phyloP scores from a whole-genome alignment of 2,329 filamentous ascomycete species.

The Arachnopeziza araneosa region DNA sequence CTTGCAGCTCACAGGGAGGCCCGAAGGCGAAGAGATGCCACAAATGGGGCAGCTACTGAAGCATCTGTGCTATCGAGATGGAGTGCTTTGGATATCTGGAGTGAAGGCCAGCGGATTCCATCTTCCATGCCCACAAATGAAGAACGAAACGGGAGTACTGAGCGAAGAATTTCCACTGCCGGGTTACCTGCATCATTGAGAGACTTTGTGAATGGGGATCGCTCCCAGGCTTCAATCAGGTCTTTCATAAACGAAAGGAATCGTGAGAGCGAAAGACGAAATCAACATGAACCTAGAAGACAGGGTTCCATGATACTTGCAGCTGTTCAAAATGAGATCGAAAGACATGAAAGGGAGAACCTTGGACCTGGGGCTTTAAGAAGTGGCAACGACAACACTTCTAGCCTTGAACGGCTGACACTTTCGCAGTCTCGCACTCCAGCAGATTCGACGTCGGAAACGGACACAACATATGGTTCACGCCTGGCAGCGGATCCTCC shows the following conservation, averaged over 20 bases:
- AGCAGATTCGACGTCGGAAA: conserved; percentile 31
- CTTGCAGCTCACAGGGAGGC: conserved; percentile 51
- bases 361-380: conserved; percentile 6
- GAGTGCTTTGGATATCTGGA: conserved; percentile 5
- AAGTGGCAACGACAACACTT: conserved; percentile 22
- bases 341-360: conserved; percentile 19
- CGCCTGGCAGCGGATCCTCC: conserved; percentile 28
- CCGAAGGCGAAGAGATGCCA: conserved; percentile 38
- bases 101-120: conserved; percentile 10
- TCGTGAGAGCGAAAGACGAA: conserved; percentile 28
- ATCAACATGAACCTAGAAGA: conserved; percentile 21
- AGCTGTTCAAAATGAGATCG: conserved; percentile 19
- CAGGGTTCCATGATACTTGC: conserved; percentile 23
- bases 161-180: conserved; percentile 14
- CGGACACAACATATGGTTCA: conserved; percentile 37
- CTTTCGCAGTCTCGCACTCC: conserved; percentile 16
- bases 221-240: conserved; percentile 26
- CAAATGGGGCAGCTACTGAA: conserved; percentile 5
- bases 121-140: not conserved
- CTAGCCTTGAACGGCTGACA: conserved; percentile 20
- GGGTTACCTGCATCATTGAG: conserved; percentile 25
- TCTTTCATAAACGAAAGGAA: conserved; percentile 32
- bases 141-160: conserved; percentile 9
- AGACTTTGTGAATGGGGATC: conserved; percentile 28
- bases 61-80: conserved; percentile 14